A percentile compares a stretch with the other conserved stretches of the same genome.
phyloP scores from a whole-genome alignment of 2,329 filamentous ascomycete species.

The Aspergillus caelatus region DNA sequence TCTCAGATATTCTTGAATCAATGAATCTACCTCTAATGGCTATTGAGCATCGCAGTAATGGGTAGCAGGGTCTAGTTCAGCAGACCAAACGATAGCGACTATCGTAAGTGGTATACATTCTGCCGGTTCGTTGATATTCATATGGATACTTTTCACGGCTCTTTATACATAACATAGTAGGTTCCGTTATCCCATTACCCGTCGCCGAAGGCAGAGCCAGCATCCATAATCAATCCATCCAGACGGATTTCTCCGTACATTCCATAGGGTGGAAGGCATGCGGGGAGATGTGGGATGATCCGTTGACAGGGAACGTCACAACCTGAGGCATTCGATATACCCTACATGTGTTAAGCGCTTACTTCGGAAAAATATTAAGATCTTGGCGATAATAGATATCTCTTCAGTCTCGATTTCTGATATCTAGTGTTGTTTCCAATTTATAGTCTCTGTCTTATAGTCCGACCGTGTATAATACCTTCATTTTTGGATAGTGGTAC shows the following conservation, averaged over 20 bases:
- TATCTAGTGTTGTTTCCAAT: background rate
- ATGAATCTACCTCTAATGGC: background rate
- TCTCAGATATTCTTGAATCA: background rate
- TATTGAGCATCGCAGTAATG: background rate
- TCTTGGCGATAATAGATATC: background rate
- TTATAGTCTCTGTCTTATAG: background rate
- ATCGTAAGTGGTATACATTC: background rate
- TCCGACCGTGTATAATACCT: background rate
- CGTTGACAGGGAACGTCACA: background rate
- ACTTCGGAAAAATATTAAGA: background rate
- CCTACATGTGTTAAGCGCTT: conserved; percentile 3
- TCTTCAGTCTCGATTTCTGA: background rate
- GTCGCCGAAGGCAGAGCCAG: too few species aligned
- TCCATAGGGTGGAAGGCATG: background rate
- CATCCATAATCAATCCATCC: background rate
- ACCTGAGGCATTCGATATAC: background rate
- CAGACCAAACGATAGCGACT: background rate
- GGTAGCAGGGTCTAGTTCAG: background rate
- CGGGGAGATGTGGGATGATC: background rate
- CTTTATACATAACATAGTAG: background rate
- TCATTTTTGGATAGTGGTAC: background rate
- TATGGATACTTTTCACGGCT: background rate
- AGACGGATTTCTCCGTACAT: background rate
- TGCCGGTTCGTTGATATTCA: background rate
- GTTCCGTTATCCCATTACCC: background rate